phyloP scores from a whole-genome alignment of 768 basidiomycete genomes.

The Lentinula detonsa region DNA sequence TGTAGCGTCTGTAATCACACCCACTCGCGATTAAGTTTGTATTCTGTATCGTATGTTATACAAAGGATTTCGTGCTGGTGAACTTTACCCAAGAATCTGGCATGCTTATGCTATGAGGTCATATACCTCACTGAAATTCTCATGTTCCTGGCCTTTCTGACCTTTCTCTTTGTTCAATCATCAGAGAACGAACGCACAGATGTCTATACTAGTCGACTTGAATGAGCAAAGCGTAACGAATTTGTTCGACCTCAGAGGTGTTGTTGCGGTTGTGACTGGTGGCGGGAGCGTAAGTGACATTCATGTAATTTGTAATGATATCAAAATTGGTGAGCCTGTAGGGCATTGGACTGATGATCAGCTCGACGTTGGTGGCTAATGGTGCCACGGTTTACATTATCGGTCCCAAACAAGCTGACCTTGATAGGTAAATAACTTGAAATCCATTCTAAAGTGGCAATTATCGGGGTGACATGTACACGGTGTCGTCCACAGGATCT shows the following conservation, averaged over 20 bases:
- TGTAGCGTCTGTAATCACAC: background rate
- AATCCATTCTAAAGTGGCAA: background rate
- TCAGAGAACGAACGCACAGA: background rate
- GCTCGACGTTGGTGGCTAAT: constrained; percentile 38
- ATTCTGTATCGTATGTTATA: background rate
- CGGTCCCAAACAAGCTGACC: constrained; percentile 32
- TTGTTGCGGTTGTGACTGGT: constrained; percentile 41
- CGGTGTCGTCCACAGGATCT: constrained; percentile 17
- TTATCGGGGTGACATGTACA: background rate
- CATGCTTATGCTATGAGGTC: no score
- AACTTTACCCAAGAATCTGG: background rate
- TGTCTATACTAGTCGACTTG: constrained; percentile 13
- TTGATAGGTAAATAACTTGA: constrained; percentile 25
- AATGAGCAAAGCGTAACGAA: constrained; percentile 26
- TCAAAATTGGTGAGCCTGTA: constrained; percentile 6
- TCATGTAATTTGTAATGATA: background rate
- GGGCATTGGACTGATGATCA: constrained; percentile 50
- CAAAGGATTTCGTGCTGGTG: no score
- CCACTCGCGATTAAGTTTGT: background rate
- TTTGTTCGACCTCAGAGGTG: constrained; percentile 36
- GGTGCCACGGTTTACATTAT: constrained; percentile 45
- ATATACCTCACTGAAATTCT: no score
- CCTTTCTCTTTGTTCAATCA: background rate
- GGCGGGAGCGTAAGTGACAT: constrained; percentile 29
- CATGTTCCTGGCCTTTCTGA: no score